Evolutionary conservation across 495 filamentous ascomycete genomes (phyloP), one percentile per base, ranked within the genome.

Genomic region (Tetracladium marchalianum): DNA sequence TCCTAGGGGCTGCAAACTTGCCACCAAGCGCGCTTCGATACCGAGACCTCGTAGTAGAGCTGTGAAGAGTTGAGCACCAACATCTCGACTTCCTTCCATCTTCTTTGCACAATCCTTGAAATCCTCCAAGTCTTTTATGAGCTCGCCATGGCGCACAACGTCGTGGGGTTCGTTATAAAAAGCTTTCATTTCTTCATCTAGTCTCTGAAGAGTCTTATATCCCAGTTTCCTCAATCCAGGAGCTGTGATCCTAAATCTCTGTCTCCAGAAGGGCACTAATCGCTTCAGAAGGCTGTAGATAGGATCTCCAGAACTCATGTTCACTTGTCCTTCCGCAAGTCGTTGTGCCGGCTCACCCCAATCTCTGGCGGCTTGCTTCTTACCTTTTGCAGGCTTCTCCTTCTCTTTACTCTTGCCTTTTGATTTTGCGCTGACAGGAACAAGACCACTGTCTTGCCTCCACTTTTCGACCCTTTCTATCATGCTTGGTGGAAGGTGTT

Each of bases 11-110:
- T 97, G 92, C 10, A 99, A 63, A 61, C 76, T 95, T 11, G 81
- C 80, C 9, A 96, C 80, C 54, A 97, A 66, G 35, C 88, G 71
- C 15, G 84, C 77, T 49, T 95, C 87, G 11, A 95, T 66, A 0
- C 82, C 84, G 13, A 99, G 56, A 4, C 80, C 90, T 47, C 93
- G 72, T n/a, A 96, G 60, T 17, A 99, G 64, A 7, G 87, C 86
- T 0, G 87, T 92, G 51, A 99, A 97, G 0, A 99, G 75, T 60
- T 95, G 87, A 1, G 84, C 83, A 5, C 87, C 90, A 13, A 92
- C 72, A 60, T 97, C 92, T 39, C 89, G 75, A 52, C 87, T 95
- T 0, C 92, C 93, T 39, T 78, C 69, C 62, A 85, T 87, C 40
- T 72, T 64, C 49, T 76, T 77, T 2, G 92, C 90, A 16, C 70